Base-by-base conservation (phyloP, 495 filamentous ascomycete genomes). In the Lasiosphaeria miniovina region DNA sequence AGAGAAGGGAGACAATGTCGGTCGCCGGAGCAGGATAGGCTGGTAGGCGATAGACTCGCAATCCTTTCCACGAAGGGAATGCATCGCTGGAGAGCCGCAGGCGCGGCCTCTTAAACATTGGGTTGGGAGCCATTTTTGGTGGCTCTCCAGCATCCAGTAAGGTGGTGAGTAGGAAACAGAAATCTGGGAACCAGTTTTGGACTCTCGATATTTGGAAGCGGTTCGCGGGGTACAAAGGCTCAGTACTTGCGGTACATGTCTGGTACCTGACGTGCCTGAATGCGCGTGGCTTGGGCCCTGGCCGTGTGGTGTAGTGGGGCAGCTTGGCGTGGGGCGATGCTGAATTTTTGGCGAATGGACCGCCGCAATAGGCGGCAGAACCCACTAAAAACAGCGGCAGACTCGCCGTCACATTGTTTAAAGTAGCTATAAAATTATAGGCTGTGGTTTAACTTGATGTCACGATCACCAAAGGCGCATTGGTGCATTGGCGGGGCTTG, bases 361-460 rank as follows among this genome's bases (percentile, higher is more conserved):
- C 41, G 32, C n/a, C 54, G 6, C 6, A 49, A 56, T 40, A 3
- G n/a, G 54, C 54, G 54, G 54, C 41, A 46, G 38, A 36, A 56
- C 12, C 54, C 54, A 56, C 54, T 15, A 17, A 56, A 56, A 49
- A 33, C 31, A 0, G 41, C 43, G 31, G 31, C 33, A n/a, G 43
- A 49, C 54, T 56, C 43, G 11, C 54, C 54, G 54, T 56, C 43
- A 56, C 43, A 56, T 48, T 54, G 11, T 53, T 53, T 40, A 54
- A 40, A n/a, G n/a, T n/a, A n/a, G n/a, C n/a, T n/a, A n/a, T n/a
- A n/a, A n/a, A n/a, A n/a, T n/a, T n/a, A n/a, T n/a, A n/a, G n/a
- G n/a, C n/a, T n/a, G n/a, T n/a, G n/a, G n/a, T n/a, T n/a, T n/a
- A n/a, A n/a, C n/a, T n/a, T n/a, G n/a, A n/a, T n/a, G n/a, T n/a